A percentile compares a stretch with the other conserved stretches of the same genome.
Conservation (phyloP, 2,329 filamentous ascomycete genomes). For the Scolecobasidium constrictum region DNA sequence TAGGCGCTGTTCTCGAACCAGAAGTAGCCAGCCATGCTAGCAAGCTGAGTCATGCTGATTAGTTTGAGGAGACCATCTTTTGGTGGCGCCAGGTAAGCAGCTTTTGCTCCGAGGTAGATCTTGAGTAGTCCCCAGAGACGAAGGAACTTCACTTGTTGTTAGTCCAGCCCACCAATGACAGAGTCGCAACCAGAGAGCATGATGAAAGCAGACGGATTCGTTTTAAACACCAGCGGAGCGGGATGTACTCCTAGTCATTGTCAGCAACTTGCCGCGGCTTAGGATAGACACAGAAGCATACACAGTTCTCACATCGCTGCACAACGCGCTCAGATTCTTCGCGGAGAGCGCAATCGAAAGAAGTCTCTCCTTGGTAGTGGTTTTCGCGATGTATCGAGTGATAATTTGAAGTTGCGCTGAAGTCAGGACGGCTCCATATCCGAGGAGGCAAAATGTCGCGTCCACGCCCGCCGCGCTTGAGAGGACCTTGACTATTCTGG, state of each 20-base stretch:
- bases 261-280: too few species aligned
- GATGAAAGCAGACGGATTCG: too few species aligned
- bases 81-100: background rate
- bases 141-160: conserved; percentile 1
- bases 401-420: background rate
- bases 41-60: background rate
- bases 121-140: conserved; percentile 1
- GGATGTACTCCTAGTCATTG: too few species aligned
- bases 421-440: background rate
- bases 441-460: background rate
- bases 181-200: too few species aligned
- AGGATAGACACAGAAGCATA: too few species aligned
- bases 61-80: background rate
- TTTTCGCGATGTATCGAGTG: background rate
- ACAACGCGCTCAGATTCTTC: background rate
- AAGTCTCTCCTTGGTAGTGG: background rate
- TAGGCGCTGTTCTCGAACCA: background rate
- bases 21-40: background rate
- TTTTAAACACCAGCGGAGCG: too few species aligned
- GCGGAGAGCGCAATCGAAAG: background rate
- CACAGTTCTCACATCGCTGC: background rate
- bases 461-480: background rate
- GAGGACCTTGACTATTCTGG: background rate
- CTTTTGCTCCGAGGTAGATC: background rate
- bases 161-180: too few species aligned